Base-by-base conservation (phyloP, 1,139 yeast genomes). In the Suhomyces kunorum region DNA sequence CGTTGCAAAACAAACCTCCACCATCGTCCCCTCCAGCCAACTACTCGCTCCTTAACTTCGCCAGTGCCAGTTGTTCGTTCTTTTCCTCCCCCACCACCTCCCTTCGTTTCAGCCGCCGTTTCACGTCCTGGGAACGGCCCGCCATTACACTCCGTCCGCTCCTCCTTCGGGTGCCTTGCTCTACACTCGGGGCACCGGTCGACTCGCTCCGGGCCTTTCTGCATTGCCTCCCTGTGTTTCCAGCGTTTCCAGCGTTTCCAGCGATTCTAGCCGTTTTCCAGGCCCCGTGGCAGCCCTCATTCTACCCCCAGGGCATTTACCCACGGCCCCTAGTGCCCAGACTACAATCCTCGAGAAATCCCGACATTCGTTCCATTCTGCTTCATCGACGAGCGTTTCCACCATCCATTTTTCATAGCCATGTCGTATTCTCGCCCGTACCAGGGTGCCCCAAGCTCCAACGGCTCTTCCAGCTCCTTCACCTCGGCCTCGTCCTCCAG, bases 371-470 rank as follows among this genome's bases (percentile, higher is more conserved):
- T n/a, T n/a, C n/a, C n/a, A n/a, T n/a, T n/a, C n/a, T n/a, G n/a
- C n/a, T n/a, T n/a, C n/a, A n/a, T n/a, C n/a, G n/a, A n/a, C n/a
- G n/a, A n/a, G n/a, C n/a, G n/a, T n/a, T n/a, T n/a, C n/a, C n/a
- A n/a, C n/a, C n/a, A n/a, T 20, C 20, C 9, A 16, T 17, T 6
- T 22, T 12, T 12, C n/a, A 14, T 19, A 11, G 34, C 14, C 27
- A 59, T 60, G 64, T 56, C 52, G 33, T 49, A 48, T 37, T 58
- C 44, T 54, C 64, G 63, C 55, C 63, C 62, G 56, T 39, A 49
- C 24, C 43, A 47, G 53, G 62, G 58, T 46, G 55, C 58, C 9
- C 24, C 18, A 28, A 22, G 15, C 16, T 35, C 32, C 28, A 35
- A 36, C 13, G 27, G 34, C 16, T 27, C 30, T 3, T 34, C 42